Evolutionary conservation across 1,284 basidiomycete species (phyloP).

Genomic region (Pseudozyma sp.): DNA sequence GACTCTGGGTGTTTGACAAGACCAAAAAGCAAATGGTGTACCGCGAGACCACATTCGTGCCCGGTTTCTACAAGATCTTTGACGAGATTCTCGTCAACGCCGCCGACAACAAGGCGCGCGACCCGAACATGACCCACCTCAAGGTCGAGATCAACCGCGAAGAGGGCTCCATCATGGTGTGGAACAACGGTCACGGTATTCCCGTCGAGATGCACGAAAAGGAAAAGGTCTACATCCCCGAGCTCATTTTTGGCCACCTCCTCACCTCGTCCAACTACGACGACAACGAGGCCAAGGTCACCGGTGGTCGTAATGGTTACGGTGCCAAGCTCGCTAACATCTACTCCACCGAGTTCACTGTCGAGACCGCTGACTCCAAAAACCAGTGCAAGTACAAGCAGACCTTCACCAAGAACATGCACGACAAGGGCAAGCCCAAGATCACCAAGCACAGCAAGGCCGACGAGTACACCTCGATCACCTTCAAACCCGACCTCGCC

Average conservation of each 20-base stretch:
- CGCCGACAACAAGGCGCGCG: slow-evolving; percentile 90
- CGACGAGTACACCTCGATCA: slow-evolving; percentile 91
- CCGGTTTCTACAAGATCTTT: slow-evolving; percentile 99
- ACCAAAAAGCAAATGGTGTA: slow-evolving; percentile 63
- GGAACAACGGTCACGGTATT: slow-evolving; percentile 96
- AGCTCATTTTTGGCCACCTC: slow-evolving; percentile 96
- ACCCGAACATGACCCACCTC: slow-evolving; percentile 65
- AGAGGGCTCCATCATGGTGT: slow-evolving; percentile 86
- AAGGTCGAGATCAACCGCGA: slow-evolving; percentile 80
- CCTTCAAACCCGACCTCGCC: slow-evolving; percentile 90
- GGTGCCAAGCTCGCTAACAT: slow-evolving; percentile 97
- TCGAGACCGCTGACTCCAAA: slow-evolving; percentile 95
- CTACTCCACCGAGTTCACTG: slow-evolving; percentile 95
- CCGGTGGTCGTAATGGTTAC: slow-evolving; percentile 97
- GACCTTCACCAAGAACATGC: slow-evolving; percentile 94
- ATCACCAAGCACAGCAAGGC: slow-evolving; percentile 83
- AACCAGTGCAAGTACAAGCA: slow-evolving; percentile 92
- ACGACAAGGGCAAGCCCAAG: slow-evolving; percentile 81
- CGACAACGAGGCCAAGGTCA: slow-evolving; percentile 98
- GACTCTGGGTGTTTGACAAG: slow-evolving; percentile 67
- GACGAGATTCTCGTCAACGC: slow-evolving; percentile 99
- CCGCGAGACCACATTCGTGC: slow-evolving; percentile 87
- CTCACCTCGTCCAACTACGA: slow-evolving; percentile 98
- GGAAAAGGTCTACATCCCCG: slow-evolving; percentile 95
- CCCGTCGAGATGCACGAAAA: slow-evolving; percentile 92